Evolutionary conservation across 129 eudicot genomes (phyloP).

Genomic region (Daucus carota): DNA sequence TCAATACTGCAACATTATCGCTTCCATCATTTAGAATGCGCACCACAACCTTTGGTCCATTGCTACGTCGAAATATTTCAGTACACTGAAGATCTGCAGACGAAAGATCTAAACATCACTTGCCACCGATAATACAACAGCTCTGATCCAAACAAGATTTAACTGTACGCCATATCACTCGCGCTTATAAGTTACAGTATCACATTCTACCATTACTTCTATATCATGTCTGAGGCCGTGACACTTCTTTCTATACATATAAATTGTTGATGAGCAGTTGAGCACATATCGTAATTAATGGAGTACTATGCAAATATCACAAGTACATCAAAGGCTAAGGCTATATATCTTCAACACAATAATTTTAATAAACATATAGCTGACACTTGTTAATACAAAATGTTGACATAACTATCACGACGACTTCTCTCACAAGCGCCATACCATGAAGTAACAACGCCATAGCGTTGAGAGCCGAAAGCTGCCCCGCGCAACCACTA

Average conservation of each 20-base stretch:
- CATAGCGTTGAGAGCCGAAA: conserved; percentile 41
- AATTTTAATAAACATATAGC: not conserved
- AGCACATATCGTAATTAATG: not conserved
- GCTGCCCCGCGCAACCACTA: conserved; percentile 18
- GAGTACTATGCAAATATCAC: not conserved
- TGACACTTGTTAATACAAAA: not conserved
- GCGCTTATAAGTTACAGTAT: too few relatives aligned
- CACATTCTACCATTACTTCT: not conserved
- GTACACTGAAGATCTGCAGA: conserved; percentile 78
- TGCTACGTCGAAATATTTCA: conserved; percentile 54
- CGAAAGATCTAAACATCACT: not conserved
- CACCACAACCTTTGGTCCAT: conserved; percentile 63
- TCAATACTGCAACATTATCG: conserved; percentile 43
- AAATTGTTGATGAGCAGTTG: not conserved
- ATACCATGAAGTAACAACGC: conserved; percentile 70
- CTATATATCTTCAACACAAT: too few relatives aligned
- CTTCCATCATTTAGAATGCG: conserved; percentile 39
- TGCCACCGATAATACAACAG: not conserved
- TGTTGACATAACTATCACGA: too few relatives aligned
- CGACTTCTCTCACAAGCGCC: too few relatives aligned
- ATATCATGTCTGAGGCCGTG: not conserved
- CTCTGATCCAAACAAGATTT: not conserved
- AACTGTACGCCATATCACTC: not conserved
- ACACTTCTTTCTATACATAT: not conserved
- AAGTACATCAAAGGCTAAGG: not conserved